These are phyloP conservation scores for Elsinoe ampelina DNA, from an alignment of 2,329 filamentous ascomycete genomes.

Conservation along the genomic window DNA sequence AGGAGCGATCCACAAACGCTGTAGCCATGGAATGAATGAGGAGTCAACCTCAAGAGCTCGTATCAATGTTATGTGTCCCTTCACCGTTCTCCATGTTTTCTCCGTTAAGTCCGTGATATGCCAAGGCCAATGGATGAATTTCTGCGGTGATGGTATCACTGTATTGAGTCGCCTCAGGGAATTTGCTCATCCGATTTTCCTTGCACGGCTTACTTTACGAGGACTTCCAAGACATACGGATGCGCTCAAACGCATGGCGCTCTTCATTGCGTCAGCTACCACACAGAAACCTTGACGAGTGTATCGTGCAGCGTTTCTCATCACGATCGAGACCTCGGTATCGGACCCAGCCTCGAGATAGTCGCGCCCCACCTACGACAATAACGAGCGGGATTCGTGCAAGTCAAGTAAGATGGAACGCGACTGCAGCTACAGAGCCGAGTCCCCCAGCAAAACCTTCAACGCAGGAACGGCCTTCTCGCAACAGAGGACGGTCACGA, in stretches of 20 bases:
- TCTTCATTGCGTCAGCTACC: slow-evolving; percentile 16
- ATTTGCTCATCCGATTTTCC: background rate
- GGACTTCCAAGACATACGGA: background rate
- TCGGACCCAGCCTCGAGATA: background rate
- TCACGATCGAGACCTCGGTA: slow-evolving; percentile 19
- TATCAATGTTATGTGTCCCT: no score
- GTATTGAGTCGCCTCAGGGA: background rate
- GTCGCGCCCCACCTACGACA: background rate
- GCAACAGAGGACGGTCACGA: background rate
- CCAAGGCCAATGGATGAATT: background rate
- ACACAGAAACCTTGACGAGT: slow-evolving; percentile 11
- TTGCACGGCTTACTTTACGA: no score
- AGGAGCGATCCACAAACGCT: no score
- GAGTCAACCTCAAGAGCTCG: no score
- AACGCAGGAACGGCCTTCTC: background rate
- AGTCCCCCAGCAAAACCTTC: background rate
- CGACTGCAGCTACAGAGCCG: background rate
- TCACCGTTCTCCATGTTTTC: background rate
- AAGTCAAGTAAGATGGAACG: background rate
- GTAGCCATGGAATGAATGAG: no score
- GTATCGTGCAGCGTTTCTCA: slow-evolving; percentile 16
- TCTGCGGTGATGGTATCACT: slow-evolving; percentile 4
- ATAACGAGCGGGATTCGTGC: background rate
- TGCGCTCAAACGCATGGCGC: slow-evolving; percentile 18
- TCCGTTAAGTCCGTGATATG: slow-evolving; percentile 9